Evolutionary conservation across 352 stramenopile species (phyloP).

Genomic region (Phytopythium chamaehyphon): DNA sequence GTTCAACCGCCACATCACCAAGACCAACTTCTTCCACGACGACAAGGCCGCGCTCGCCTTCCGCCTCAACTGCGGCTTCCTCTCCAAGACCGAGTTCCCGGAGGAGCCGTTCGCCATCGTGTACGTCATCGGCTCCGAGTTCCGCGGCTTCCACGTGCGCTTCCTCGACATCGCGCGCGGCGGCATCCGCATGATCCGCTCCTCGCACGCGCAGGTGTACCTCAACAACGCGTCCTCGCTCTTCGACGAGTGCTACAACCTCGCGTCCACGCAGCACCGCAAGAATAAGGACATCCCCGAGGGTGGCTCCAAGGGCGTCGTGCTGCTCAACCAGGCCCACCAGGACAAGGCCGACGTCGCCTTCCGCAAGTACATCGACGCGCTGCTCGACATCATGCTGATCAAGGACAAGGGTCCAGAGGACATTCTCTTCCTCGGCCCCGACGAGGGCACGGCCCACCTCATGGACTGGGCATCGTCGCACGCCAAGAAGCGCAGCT

Average conservation of each 20-base stretch:
- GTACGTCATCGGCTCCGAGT: slow-evolving; percentile 93
- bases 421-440: slow-evolving; percentile 97
- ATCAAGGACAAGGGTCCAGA: slow-evolving; percentile 88
- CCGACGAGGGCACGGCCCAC: slow-evolving; percentile 97
- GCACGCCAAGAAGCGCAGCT: slow-evolving; percentile 90
- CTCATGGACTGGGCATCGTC: slow-evolving; percentile 96
- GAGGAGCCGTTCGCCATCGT: slow-evolving; percentile 93
- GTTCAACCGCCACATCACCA: slow-evolving; percentile 79
- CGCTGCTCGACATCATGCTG: slow-evolving; percentile 95
- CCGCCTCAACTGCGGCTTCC: slow-evolving; percentile 70
- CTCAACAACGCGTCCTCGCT: slow-evolving; percentile 89
- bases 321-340: slow-evolving; percentile 92
- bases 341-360: slow-evolving; percentile 80
- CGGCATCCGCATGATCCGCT: slow-evolving; percentile 91
- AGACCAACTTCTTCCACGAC: slow-evolving; percentile 85
- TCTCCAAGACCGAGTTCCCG: slow-evolving; percentile 66
- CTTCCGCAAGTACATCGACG: slow-evolving; percentile 97
- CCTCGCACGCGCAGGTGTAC: slow-evolving; percentile 86
- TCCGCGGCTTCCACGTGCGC: slow-evolving; percentile 97
- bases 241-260: slow-evolving; percentile 96
- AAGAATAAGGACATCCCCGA: slow-evolving; percentile 99
- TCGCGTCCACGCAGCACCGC: slow-evolving; percentile 96
- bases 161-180: slow-evolving; percentile 97
- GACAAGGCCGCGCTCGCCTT: slow-evolving; percentile 75
- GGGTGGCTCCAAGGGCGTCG: slow-evolving; percentile 95